These are phyloP conservation scores for Wickerhamomyces bovis DNA, from an alignment of 805 yeast genomes.

Conservation along the genomic window DNA sequence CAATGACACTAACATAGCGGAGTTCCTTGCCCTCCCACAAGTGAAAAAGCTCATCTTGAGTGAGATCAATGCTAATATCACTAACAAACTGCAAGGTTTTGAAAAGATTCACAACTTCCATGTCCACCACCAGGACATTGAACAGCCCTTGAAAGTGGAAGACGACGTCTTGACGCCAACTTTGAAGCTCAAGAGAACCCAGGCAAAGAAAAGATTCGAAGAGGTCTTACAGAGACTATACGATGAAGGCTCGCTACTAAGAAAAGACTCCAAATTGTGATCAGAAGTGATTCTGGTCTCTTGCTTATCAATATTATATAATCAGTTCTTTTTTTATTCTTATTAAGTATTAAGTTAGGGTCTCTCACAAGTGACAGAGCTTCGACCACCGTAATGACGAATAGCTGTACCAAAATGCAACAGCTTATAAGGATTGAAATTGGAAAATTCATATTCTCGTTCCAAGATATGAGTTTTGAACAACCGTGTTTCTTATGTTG, in stretches of 20 bases:
- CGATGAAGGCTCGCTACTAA: constrained; percentile 35
- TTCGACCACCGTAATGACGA: too few species aligned
- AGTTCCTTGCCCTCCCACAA: constrained; percentile 11
- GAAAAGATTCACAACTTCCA: constrained; percentile 54
- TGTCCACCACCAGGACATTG: constrained; percentile 29
- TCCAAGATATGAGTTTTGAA: too few species aligned
- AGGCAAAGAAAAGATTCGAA: constrained; percentile 40
- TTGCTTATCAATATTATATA: too few species aligned
- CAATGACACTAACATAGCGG: constrained; percentile 8
- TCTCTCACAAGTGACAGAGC: too few species aligned
- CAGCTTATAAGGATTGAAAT: too few species aligned
- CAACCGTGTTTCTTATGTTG: too few species aligned
- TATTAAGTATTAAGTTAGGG: too few species aligned
- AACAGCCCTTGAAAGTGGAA: constrained; percentile 56
- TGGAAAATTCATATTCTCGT: too few species aligned
- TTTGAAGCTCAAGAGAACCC: constrained; percentile 43
- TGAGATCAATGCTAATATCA: constrained; percentile 34
- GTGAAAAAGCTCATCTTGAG: constrained; percentile 28
- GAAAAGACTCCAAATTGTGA: background rate
- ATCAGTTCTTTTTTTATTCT: too few species aligned
- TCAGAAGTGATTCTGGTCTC: too few species aligned
- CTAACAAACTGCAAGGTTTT: constrained; percentile 45
- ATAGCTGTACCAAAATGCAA: too few species aligned
- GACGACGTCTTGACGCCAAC: constrained; percentile 68
- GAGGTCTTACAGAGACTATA: constrained; percentile 39